Percentiles rank a stretch among this genome's conserved stretches.
These are phyloP conservation scores for Fusarium beomiforme DNA, from an alignment of 2,329 filamentous ascomycete genomes.

Conservation along the genomic window DNA sequence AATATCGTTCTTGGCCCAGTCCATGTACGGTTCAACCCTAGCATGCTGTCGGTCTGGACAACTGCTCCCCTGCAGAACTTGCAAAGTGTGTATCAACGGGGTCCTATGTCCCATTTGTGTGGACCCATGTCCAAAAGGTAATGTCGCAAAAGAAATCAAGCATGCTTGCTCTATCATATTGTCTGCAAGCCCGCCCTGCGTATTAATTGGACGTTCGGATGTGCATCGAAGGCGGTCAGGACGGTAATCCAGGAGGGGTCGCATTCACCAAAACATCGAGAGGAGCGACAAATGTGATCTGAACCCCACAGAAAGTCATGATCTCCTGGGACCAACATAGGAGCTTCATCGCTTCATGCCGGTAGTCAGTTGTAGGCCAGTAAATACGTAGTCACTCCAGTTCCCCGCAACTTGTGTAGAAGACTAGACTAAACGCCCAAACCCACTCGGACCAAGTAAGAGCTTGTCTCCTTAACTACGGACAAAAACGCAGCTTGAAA, in stretches of 20 bases:
- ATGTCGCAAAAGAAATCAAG: constrained; percentile 40
- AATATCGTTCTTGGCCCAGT: constrained; percentile 25
- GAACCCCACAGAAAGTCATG: constrained; percentile 13
- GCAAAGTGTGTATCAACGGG: constrained; percentile 28
- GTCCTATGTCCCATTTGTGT: constrained; percentile 33
- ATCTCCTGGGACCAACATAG: not conserved
- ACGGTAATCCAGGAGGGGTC: constrained; percentile 29
- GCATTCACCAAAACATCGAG: constrained; percentile 31
- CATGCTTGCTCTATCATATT: constrained; percentile 36
- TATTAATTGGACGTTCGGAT: constrained; percentile 38
- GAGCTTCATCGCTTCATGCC: constrained; percentile 18
- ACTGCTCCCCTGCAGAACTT: constrained; percentile 38
- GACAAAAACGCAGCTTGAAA: constrained; percentile 22
- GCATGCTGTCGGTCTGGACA: constrained; percentile 25
- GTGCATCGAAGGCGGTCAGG: constrained; percentile 40
- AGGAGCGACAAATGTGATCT: constrained; percentile 14
- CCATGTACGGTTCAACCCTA: constrained; percentile 26
- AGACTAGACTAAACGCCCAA: constrained; percentile 1
- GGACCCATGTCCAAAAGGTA: constrained; percentile 36
- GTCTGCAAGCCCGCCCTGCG: constrained; percentile 33
- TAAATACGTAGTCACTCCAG: not conserved
- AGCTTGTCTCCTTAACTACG: constrained; percentile 3
- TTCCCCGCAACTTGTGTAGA: constrained; percentile 26
- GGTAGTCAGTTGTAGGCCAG: constrained; percentile 20
- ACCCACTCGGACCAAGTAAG: constrained; percentile 12